Base-by-base conservation (phyloP, 2,329 filamentous ascomycete genomes). In the Exophiala spinifera region DNA sequence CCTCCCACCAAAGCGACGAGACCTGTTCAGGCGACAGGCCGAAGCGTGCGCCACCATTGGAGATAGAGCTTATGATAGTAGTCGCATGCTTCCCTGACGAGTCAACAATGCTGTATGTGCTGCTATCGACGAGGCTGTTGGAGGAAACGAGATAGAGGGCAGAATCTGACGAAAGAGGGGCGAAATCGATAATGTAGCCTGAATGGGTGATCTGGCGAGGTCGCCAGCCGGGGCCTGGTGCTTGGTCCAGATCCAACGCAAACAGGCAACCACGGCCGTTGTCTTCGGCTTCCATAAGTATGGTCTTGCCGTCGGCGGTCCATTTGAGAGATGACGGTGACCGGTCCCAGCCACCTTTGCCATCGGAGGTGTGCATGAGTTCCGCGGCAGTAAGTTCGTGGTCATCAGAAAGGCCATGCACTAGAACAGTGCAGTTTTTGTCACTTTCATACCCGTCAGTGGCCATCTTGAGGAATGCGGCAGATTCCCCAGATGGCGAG, bases 381-480 rank as follows among this genome's bases (percentile, higher is more conserved):
- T 60, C 55, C 10, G 14, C 37, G 1, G 51, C 46, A 13, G 23
- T 17, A 8, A 70, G 57, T 37, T 75, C 72, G 13, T 72, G 64
- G 60, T 69, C 67, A 44, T 69, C 31, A 39, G n/a, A n/a, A 2
- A 74, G 68, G 48, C 72, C 70, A 1, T 70, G 71, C 17, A 74
- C 69, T 48, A 74, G 69, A 17, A 75, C 51, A 28, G 76, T 74
- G 1, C 70, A 64, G 54, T 76, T 76, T 59, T 75, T 74, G 61
- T 76, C 74, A 13, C 72, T 73, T 58, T 76, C 74, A 49, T 76
- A 76, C 8, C 74, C 74, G 55, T 77, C 74, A 37, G 71, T 63
- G 10, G 65, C 66, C 72, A 76, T 76, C 7, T 70, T 67, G 28
- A 77, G 63, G 20, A 76, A 69, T 13, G 72, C 74, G 54, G 76